Percentiles rank a stretch among this genome's conserved stretches.
Conservation (phyloP, 371 early-diverging fungal genomes). For the Lichtheimia ramosa region DNA sequence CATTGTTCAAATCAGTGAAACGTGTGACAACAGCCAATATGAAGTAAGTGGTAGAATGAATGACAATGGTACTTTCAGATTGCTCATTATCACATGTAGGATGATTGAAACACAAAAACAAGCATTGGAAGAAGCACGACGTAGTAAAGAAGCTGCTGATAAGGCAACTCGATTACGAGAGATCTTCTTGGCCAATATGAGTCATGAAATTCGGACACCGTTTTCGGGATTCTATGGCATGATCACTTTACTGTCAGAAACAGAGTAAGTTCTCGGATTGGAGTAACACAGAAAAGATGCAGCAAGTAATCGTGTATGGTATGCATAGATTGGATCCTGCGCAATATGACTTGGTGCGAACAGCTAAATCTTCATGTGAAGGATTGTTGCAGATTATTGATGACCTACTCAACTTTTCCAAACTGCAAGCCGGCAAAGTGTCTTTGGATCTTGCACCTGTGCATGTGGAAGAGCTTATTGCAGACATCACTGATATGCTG, state of each 20-base stretch:
- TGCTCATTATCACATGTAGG: not conserved
- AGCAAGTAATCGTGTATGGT: too few species aligned
- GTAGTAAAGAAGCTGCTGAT: slow-evolving; percentile 47
- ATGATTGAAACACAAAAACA: slow-evolving; percentile 52
- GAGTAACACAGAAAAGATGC: too few species aligned
- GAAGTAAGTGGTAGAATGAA: not conserved
- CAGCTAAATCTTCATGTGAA: slow-evolving; percentile 60
- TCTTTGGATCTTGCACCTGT: slow-evolving; percentile 49
- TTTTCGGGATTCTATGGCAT: slow-evolving; percentile 64
- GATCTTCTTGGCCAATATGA: slow-evolving; percentile 64
- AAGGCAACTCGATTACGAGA: slow-evolving; percentile 43
- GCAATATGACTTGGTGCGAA: slow-evolving; percentile 59
- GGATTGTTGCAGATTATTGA: slow-evolving; percentile 63
- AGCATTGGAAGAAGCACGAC: slow-evolving; percentile 40
- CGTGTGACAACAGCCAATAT: slow-evolving; percentile 42
- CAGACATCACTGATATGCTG: slow-evolving; percentile 55
- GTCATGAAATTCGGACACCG: slow-evolving; percentile 55
- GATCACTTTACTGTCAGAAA: slow-evolving; percentile 56
- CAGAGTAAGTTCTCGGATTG: slow-evolving; percentile 12
- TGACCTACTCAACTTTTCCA: slow-evolving; percentile 65
- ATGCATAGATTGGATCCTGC: slow-evolving; percentile 34
- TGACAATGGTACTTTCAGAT: too few species aligned
- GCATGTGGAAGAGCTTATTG: slow-evolving; percentile 52
- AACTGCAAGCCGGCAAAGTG: slow-evolving; percentile 64
- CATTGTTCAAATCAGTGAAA: slow-evolving; percentile 49